Evolutionary conservation across 495 filamentous ascomycete species (phyloP).

Genomic region (Amphirosellinia nigrospora): DNA sequence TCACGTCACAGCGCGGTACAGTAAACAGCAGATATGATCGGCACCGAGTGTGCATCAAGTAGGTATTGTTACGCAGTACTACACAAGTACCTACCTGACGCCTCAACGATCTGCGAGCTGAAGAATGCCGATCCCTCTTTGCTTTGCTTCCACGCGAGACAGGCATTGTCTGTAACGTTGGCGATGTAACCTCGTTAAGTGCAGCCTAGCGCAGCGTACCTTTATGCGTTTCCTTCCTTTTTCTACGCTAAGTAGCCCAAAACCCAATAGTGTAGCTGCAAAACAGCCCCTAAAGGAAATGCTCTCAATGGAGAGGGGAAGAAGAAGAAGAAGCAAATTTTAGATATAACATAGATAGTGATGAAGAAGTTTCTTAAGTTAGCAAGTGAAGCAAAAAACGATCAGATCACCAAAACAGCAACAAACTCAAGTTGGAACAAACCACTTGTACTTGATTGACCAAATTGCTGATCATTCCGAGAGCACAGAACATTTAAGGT

Average conservation of each 20-base stretch:
- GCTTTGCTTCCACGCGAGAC: conserved; percentile 10
- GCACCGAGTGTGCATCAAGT: conserved; percentile 4
- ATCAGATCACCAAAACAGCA: background rate
- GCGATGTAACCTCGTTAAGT: conserved; percentile 10
- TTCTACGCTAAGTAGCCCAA: background rate
- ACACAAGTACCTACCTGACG: too few species aligned
- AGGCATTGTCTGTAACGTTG: conserved; percentile 1
- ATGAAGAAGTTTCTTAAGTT: too few species aligned
- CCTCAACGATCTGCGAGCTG: conserved; percentile 19
- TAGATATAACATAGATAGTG: background rate
- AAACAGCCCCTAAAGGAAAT: background rate
- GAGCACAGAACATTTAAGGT: conserved; percentile 12
- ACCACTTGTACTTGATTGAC: background rate
- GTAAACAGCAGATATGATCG: conserved; percentile 10
- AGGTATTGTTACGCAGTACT: background rate
- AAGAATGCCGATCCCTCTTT: conserved; percentile 11
- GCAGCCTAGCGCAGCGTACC: background rate
- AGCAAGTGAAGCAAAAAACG: too few species aligned
- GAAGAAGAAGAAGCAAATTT: too few species aligned
- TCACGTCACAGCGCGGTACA: conserved; percentile 8
- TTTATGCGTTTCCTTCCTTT: too few species aligned
- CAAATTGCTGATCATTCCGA: background rate
- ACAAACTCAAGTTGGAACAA: background rate
- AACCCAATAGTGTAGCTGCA: background rate
- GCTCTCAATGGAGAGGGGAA: too few species aligned